Evolutionary conservation across 2,329 filamentous ascomycete species (phyloP), one percentile per base, ranked within the genome.

Genomic region (Neofusicoccum sp.): DNA sequence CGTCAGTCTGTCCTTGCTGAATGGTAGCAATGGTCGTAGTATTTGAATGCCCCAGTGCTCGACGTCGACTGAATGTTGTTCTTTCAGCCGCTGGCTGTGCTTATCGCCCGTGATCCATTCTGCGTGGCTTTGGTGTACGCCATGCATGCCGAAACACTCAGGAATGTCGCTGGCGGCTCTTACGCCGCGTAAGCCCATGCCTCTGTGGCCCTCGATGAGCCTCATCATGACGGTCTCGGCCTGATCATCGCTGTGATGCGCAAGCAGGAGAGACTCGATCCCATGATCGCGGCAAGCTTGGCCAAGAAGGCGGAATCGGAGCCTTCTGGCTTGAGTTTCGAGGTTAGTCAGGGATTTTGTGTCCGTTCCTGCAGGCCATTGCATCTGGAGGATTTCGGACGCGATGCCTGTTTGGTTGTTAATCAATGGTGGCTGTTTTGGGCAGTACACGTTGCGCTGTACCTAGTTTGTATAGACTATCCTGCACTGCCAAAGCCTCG

Each of bases 211-310:
- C 3, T 80, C 79, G 7, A 88, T 75, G 36, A 98, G 74, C 43
- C 95, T 84, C 86, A 92, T 89, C 51, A 98, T 76, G 3, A 96
- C 82, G 0, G 93, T 97, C 76, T 99, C 95, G 60, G 92, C 89
- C 70, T 95, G 91, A 69, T 99, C 95, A 69, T 97, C 93, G 63
- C 84, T 80, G 71, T 99, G 95, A 71, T 99, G 95, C 3, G 88
- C 95, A 30, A 96, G 78, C 40, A 97, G 82, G 1, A 98, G 72
- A 20, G 84, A 84, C 4, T 74, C 75, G 3, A 89, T 83, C 0
- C 76, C 71, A 5, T 77, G 66, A 1, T 76, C 71, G 14, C 74
- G 73, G 70, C 89, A 92, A 6, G 82, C 80, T 12, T 67, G 70
- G 0, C 89, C 93, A 1, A 98, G 74, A 0, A 80, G 78, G 63